Conservation (phyloP, 1,284 basidiomycete genomes). For the Chondrostereum purpureum region DNA sequence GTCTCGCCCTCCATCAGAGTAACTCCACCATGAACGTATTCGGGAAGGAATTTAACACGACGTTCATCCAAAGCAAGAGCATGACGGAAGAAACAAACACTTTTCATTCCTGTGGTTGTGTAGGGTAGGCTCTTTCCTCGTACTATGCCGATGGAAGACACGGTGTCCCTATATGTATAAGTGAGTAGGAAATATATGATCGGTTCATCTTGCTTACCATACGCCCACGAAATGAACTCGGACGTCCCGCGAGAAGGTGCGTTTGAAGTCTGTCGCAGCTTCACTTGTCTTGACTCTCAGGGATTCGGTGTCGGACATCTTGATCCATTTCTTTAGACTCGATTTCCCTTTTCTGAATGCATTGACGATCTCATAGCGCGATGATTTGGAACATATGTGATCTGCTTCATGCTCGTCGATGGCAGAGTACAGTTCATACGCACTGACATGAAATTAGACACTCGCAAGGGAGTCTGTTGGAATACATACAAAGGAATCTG, state of each 20-base stretch:
- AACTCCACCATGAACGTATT: conserved; percentile 3
- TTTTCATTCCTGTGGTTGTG: conserved; percentile 34
- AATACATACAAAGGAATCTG: conserved; percentile 28
- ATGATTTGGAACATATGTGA: too few species aligned
- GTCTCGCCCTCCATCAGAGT: background rate
- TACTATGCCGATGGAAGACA: conserved; percentile 44
- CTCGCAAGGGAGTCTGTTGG: background rate
- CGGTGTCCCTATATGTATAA: conserved; percentile 36
- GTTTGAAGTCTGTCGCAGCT: conserved; percentile 42
- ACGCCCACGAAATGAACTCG: conserved; percentile 56
- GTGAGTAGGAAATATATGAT: background rate
- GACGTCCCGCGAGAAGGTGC: conserved; percentile 53
- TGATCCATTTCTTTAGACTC: background rate
- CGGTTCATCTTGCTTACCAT: conserved; percentile 33
- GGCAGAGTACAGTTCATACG: conserved; percentile 30
- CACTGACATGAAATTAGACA: conserved; percentile 19
- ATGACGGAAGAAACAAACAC: conserved; percentile 42
- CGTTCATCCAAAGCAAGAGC: conserved; percentile 50
- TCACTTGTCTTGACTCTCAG: background rate
- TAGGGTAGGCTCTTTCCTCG: conserved; percentile 48
- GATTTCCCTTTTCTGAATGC: background rate
- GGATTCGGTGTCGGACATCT: background rate
- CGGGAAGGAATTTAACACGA: conserved; percentile 35
- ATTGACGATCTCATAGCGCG: too few species aligned
- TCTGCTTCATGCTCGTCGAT: too few species aligned